These are phyloP conservation scores for Butyriboletus loyo DNA, from an alignment of 768 basidiomycete genomes.

Conservation along the genomic window DNA sequence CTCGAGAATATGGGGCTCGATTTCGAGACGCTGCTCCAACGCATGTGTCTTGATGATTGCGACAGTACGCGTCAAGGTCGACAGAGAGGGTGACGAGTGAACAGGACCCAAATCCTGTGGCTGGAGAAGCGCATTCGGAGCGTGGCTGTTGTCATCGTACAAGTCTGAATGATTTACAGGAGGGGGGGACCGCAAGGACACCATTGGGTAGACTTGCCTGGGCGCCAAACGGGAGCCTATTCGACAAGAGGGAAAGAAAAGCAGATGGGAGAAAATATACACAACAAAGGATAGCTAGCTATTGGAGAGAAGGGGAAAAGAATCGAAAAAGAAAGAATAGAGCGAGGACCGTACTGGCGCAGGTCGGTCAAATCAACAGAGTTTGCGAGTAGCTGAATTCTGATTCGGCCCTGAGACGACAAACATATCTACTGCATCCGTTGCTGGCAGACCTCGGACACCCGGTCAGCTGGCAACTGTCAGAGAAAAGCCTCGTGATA, in stretches of 20 bases:
- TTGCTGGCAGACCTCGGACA: constrained; percentile 14
- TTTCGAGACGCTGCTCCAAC: constrained; percentile 68
- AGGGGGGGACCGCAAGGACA: constrained; percentile 11
- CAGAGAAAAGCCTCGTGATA: background rate
- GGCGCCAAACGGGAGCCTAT: constrained; percentile 4
- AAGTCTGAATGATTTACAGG: constrained; percentile 16
- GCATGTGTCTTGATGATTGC: constrained; percentile 86
- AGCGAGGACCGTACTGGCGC: constrained; percentile 4
- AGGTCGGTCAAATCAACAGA: constrained; percentile 12
- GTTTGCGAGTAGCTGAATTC: constrained; percentile 10
- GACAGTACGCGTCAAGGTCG: constrained; percentile 55
- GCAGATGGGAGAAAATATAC: constrained; percentile 12
- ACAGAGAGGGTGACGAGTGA: constrained; percentile 8
- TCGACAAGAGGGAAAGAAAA: background rate
- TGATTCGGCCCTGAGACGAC: constrained; percentile 6
- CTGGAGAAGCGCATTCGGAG: background rate
- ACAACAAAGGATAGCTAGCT: constrained; percentile 17
- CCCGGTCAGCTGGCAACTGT: background rate
- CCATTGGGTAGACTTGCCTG: constrained; percentile 18
- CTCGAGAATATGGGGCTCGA: constrained; percentile 75
- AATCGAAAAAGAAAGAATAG: constrained; percentile 19
- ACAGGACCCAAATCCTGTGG: constrained; percentile 4
- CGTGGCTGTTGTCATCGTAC: constrained; percentile 11
- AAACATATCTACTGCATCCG: constrained; percentile 5
- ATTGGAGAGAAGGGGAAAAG: constrained; percentile 6